Conservation (phyloP, 495 filamentous ascomycete genomes). For the Penicillium bialowiezense region DNA sequence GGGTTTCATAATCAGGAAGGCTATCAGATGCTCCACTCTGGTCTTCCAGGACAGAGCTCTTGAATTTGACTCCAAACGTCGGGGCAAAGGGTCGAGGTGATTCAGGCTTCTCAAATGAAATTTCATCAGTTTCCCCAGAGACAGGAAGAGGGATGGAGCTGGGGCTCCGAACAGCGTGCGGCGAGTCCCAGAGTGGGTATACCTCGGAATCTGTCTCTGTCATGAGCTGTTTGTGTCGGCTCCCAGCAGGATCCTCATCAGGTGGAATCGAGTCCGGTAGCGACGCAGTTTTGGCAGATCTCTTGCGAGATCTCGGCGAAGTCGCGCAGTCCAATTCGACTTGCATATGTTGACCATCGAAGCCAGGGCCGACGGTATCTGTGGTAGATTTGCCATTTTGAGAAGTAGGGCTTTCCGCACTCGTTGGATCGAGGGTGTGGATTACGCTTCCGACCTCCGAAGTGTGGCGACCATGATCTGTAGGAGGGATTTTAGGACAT, state of each 20-base stretch:
- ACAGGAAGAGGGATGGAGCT: slow-evolving; percentile 8
- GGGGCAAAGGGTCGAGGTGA: neutral
- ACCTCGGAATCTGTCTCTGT: neutral
- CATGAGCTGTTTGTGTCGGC: neutral
- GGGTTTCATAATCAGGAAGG: neutral
- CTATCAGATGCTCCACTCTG: neutral
- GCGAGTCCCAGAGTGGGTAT: neutral
- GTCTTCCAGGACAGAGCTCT: neutral
- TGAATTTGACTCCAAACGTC: neutral
- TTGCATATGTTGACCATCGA: neutral
- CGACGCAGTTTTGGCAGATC: slow-evolving; percentile 26
- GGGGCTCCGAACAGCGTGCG: neutral
- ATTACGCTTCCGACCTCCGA: neutral
- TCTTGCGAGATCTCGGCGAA: slow-evolving; percentile 15
- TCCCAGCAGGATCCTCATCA: neutral
- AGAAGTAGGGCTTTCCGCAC: neutral
- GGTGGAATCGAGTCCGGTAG: slow-evolving; percentile 19
- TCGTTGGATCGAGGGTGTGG: too few relatives aligned
- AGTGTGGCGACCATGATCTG: too few relatives aligned
- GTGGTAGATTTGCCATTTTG: too few relatives aligned
- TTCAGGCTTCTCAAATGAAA: neutral
- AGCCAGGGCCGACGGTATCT: too few relatives aligned
- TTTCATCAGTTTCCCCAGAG: neutral
- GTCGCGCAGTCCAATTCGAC: neutral
- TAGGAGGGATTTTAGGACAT: too few relatives aligned